A percentile compares a stretch with the other conserved stretches of the same genome.
Conservation (phyloP, 1,284 basidiomycete species). For the Schizophyllum commune region DNA sequence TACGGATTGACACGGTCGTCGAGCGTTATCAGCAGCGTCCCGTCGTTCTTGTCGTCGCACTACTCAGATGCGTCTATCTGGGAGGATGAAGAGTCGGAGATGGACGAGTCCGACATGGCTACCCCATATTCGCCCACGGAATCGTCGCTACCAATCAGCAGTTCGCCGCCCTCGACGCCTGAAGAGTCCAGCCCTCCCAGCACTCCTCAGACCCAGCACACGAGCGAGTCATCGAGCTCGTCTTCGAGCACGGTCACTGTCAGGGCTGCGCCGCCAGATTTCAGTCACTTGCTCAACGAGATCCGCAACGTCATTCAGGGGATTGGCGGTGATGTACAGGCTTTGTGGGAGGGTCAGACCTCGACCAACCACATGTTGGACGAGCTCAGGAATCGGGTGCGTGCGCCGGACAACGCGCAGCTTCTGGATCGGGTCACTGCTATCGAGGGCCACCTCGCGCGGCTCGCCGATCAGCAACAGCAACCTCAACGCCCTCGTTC, state of each 20-base stretch:
- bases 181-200: neutral
- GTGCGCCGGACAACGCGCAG: neutral
- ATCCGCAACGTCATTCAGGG: constrained; percentile 24
- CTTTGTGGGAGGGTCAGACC: constrained; percentile 50
- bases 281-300: constrained; percentile 35
- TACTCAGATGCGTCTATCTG: constrained; percentile 54
- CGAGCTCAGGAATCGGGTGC: constrained; percentile 21
- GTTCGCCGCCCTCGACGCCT: constrained; percentile 3
- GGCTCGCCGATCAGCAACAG: neutral
- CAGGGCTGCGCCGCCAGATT: constrained; percentile 27
- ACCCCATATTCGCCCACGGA: constrained; percentile 4
- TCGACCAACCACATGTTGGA: constrained; percentile 48
- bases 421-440: neutral
- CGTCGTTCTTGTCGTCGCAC: constrained; percentile 63
- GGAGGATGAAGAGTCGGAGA: constrained; percentile 13
- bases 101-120: constrained; percentile 2
- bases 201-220: neutral
- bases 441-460: neutral
- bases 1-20: constrained; percentile 32
- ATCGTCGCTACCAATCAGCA: constrained; percentile 2
- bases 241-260: constrained; percentile 23
- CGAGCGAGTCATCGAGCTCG: constrained; percentile 1
- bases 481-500: constrained; percentile 1
- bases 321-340: constrained; percentile 20
- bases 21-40: constrained; percentile 41